Evolutionary conservation across 345 rosid species (phyloP).

Genomic region (Gossypium raimondii): DNA sequence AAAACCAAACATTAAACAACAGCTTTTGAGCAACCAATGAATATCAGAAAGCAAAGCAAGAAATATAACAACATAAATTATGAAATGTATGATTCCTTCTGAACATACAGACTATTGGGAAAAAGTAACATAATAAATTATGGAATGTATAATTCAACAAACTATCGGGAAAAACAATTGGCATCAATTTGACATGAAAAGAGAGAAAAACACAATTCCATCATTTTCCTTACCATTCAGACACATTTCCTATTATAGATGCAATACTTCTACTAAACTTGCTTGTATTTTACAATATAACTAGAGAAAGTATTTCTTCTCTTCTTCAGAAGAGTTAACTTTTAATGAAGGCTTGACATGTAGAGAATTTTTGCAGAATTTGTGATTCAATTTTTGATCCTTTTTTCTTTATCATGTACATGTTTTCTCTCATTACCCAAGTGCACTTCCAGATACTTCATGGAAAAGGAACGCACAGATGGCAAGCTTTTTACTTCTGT

Average conservation of each 20-base stretch:
- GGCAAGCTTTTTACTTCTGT: background rate
- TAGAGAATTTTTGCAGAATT: background rate
- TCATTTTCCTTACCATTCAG: background rate
- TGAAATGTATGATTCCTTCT: background rate
- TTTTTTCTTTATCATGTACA: background rate
- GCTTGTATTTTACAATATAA: background rate
- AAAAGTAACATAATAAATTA: background rate
- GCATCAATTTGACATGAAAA: background rate
- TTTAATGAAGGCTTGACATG: background rate
- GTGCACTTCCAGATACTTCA: constrained; percentile 2
- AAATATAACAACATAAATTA: background rate
- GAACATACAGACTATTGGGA: background rate
- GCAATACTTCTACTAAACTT: background rate
- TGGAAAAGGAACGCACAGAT: background rate
- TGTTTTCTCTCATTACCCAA: background rate
- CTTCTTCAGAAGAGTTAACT: background rate
- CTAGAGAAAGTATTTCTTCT: background rate
- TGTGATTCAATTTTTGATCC: background rate
- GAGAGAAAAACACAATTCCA: background rate
- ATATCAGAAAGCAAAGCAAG: background rate
- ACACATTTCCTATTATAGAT: background rate
- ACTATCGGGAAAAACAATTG: background rate
- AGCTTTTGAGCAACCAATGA: background rate
- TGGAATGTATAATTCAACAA: background rate
- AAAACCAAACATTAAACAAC: background rate